Conservation (phyloP, 164 flowering plant species). For the Tinospora cordifolia region DNA sequence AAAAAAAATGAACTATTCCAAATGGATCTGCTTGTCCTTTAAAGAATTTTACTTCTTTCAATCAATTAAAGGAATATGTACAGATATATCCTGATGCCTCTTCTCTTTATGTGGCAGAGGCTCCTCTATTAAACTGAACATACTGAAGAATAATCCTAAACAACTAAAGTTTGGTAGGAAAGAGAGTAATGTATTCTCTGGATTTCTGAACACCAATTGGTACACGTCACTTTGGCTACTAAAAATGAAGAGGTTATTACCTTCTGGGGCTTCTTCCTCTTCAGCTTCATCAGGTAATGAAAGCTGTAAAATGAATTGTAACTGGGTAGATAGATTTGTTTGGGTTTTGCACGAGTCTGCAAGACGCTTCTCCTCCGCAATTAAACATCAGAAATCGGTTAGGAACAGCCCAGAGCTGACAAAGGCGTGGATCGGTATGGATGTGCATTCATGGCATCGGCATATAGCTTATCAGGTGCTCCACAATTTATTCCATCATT, state of each 20-base stretch:
- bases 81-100: background rate
- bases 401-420: constrained; percentile 41
- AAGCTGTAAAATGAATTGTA: constrained; percentile 18
- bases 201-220: constrained; percentile 9
- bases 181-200: constrained; percentile 10
- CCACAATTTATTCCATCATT: background rate
- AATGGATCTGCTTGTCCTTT: constrained; percentile 1
- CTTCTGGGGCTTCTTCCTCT: constrained; percentile 21
- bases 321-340: constrained; percentile 38
- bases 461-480: constrained; percentile 49
- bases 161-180: constrained; percentile 15
- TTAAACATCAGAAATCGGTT: constrained; percentile 29
- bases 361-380: constrained; percentile 39
- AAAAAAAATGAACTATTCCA: background rate
- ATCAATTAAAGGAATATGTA: background rate
- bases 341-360: constrained; percentile 54
- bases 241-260: constrained; percentile 11
- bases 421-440: constrained; percentile 64
- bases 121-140: constrained; percentile 15
- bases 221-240: constrained; percentile 10
- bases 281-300: constrained; percentile 14
- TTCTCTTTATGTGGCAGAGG: constrained; percentile 21
- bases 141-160: background rate
- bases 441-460: constrained; percentile 62
- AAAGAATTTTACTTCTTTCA: background rate